phyloP scores from a whole-genome alignment of 306 rosid species.

The Lathyrus aphaca region DNA sequence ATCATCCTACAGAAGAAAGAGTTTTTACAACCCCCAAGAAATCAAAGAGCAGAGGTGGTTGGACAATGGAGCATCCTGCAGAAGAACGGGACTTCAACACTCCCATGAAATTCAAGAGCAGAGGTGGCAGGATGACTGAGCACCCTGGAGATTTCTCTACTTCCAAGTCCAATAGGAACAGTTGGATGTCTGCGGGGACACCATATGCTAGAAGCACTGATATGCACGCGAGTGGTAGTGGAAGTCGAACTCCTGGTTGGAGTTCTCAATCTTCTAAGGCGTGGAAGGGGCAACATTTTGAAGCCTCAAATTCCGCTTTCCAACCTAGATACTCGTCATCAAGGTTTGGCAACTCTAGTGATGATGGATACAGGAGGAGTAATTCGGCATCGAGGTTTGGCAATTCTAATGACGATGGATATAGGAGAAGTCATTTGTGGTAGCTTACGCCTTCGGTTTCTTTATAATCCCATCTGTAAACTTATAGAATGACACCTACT shows the following conservation, averaged over 20 bases:
- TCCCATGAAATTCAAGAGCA: constrained; percentile 40
- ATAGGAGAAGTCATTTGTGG: constrained; percentile 55
- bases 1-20: constrained; percentile 50
- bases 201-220: constrained; percentile 43
- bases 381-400: constrained; percentile 62
- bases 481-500: no score
- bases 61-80: constrained; percentile 56
- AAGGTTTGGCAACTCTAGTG: constrained; percentile 56
- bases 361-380: constrained; percentile 39
- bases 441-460: constrained; percentile 31
- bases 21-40: constrained; percentile 35
- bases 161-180: constrained; percentile 35
- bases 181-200: constrained; percentile 53
- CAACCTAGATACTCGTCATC: constrained; percentile 53
- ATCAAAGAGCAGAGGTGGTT: constrained; percentile 49
- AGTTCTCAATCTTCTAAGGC: constrained; percentile 42
- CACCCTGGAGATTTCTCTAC: constrained; percentile 54
- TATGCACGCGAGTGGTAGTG: constrained; percentile 35
- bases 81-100: constrained; percentile 39
- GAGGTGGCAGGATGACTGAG: constrained; percentile 54
- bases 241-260: constrained; percentile 43
- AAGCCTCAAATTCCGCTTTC: constrained; percentile 44
- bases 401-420: constrained; percentile 15
- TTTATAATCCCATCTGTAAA: neutral
- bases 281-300: constrained; percentile 40